phyloP scores from a whole-genome alignment of 345 rosid genomes.

The Brassica rapa region DNA sequence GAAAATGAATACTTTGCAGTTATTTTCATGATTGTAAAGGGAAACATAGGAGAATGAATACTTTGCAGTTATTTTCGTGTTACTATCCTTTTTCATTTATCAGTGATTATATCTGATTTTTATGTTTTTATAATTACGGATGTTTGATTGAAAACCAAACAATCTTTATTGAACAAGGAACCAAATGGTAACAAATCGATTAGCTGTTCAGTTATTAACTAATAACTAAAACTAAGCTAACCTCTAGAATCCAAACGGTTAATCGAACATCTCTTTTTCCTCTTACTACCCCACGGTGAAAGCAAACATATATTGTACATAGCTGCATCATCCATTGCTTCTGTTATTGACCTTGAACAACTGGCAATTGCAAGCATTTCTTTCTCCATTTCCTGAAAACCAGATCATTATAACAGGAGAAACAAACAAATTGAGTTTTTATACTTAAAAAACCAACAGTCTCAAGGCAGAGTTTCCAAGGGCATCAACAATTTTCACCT shows the following conservation, averaged over 20 bases:
- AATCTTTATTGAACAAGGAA: not conserved
- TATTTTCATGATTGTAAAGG: too few species aligned
- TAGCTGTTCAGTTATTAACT: conserved; percentile 29
- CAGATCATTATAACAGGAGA: conserved; percentile 33
- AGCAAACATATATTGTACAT: conserved; percentile 40
- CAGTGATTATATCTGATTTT: too few species aligned
- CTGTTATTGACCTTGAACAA: conserved; percentile 68
- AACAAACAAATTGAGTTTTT: not conserved
- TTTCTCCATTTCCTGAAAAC: conserved; percentile 62
- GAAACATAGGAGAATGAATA: too few species aligned
- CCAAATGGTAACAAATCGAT: conserved; percentile 12
- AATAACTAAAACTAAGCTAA: conserved; percentile 22
- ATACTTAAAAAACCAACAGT: not conserved
- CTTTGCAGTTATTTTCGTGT: too few species aligned
- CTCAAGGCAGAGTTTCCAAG: conserved; percentile 22
- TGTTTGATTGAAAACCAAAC: too few species aligned
- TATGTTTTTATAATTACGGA: too few species aligned
- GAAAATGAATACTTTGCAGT: too few species aligned
- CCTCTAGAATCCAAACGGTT: not conserved
- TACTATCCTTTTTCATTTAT: too few species aligned
- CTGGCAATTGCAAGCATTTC: conserved; percentile 57
- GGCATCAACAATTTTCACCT: not conserved
- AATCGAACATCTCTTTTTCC: not conserved
- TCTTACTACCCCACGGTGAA: conserved; percentile 25
- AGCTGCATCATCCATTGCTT: conserved; percentile 79